Percentiles rank a stretch among this genome's conserved stretches.
Conservation (phyloP, 2,329 filamentous ascomycete species). For the Graphilbum ipis-grandicollis region DNA sequence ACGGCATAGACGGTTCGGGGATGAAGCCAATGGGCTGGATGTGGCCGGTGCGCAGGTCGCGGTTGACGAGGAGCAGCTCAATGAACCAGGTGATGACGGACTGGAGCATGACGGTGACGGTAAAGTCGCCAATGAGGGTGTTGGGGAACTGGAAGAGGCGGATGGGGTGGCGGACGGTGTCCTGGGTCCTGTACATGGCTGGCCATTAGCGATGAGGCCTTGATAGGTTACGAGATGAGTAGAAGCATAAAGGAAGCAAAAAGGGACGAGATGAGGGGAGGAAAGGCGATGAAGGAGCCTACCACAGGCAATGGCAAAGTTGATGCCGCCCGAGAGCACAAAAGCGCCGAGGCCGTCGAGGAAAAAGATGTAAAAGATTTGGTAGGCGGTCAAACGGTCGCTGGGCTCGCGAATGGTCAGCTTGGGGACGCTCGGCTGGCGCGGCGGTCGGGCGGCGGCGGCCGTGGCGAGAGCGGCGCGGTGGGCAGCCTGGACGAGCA, state of each 20-base stretch:
- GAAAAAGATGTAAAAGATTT: slow-evolving; percentile 30
- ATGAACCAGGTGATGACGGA: slow-evolving; percentile 32
- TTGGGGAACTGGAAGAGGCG: slow-evolving; percentile 31
- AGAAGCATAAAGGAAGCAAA: slow-evolving; percentile 2
- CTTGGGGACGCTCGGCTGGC: slow-evolving; percentile 4
- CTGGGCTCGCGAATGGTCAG: slow-evolving; percentile 17
- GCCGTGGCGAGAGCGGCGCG: slow-evolving; percentile 3
- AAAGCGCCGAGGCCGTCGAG: slow-evolving; percentile 28
- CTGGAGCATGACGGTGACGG: slow-evolving; percentile 33
- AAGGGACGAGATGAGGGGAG: neutral
- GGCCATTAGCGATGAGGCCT: no score
- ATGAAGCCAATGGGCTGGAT: slow-evolving; percentile 30
- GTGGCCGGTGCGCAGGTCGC: slow-evolving; percentile 24
- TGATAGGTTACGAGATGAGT: slow-evolving; percentile 9
- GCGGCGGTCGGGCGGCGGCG: neutral
- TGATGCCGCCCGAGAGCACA: slow-evolving; percentile 30
- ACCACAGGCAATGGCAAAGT: slow-evolving; percentile 35
- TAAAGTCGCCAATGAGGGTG: slow-evolving; percentile 31
- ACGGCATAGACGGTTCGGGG: slow-evolving; percentile 15
- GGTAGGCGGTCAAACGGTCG: slow-evolving; percentile 21
- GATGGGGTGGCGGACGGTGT: slow-evolving; percentile 20
- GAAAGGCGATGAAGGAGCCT: slow-evolving; percentile 6
- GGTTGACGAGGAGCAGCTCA: slow-evolving; percentile 27
- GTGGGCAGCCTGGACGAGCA: slow-evolving; percentile 7
- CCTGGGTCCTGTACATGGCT: slow-evolving; percentile 29